Conservation (phyloP, 2,329 filamentous ascomycete genomes). For the Trichoderma aggressivum region DNA sequence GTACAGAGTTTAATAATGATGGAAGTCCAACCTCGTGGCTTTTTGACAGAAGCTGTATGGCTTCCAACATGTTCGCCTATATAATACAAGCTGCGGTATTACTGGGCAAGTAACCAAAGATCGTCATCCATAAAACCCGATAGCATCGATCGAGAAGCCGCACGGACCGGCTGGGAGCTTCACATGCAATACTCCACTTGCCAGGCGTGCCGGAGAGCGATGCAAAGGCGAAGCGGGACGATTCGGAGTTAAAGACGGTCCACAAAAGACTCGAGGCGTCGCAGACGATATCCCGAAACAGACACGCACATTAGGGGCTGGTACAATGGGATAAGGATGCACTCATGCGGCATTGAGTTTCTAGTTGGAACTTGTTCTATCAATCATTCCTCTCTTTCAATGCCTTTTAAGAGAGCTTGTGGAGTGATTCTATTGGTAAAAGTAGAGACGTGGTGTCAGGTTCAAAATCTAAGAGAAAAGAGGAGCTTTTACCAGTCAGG, state of each 20-base stretch:
- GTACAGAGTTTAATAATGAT: background rate
- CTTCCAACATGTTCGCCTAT: background rate
- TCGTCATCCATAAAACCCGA: background rate
- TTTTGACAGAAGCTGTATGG: background rate
- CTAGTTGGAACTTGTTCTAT: background rate
- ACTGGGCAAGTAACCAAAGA: background rate
- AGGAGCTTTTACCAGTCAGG: no score
- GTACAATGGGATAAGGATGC: background rate
- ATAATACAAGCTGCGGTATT: background rate
- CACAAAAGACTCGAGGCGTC: background rate
- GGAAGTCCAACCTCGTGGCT: background rate
- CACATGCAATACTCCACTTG: background rate
- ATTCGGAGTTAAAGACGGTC: background rate
- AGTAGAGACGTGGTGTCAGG: background rate
- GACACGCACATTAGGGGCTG: background rate
- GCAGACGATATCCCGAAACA: background rate
- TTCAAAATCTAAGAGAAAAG: background rate
- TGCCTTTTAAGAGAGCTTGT: background rate
- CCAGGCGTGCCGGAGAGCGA: background rate
- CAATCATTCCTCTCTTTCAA: background rate
- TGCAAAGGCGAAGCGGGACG: background rate
- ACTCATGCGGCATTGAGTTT: background rate
- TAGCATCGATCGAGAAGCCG: constrained; percentile 4
- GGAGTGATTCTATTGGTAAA: background rate
- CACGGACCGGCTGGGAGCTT: constrained; percentile 3